Evolutionary conservation across 169 alveolate species (phyloP).

Genomic region (Fabrea salina): DNA sequence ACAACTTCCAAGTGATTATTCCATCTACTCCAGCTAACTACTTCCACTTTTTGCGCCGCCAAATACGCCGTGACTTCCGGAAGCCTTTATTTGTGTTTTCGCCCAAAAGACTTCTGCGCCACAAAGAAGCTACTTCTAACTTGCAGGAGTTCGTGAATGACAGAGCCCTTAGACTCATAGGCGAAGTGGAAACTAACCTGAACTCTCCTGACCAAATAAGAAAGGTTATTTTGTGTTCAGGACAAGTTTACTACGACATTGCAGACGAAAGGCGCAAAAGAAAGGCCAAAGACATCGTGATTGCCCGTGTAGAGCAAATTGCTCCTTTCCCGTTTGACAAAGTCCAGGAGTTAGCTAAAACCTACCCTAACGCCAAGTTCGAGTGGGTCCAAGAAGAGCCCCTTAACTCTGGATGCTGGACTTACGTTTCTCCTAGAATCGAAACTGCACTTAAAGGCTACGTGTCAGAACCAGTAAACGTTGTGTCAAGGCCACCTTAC

Average conservation of each 20-base stretch:
- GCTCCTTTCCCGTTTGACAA: conserved; percentile 87
- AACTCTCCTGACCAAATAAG: conserved; percentile 43
- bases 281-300: conserved; percentile 55
- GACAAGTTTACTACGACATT: conserved; percentile 89
- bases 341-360: background rate
- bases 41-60: conserved; percentile 92
- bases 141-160: conserved; percentile 55
- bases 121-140: conserved; percentile 51
- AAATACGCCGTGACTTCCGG: conserved; percentile 88
- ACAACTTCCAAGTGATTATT: conserved; percentile 82
- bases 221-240: conserved; percentile 88
- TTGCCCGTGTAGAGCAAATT: conserved; percentile 86
- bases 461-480: background rate
- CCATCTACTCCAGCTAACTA: conserved; percentile 89
- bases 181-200: background rate
- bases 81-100: conserved; percentile 75
- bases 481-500: conserved; percentile 14
- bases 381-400: conserved; percentile 29
- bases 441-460: background rate
- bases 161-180: background rate
- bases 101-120: conserved; percentile 75
- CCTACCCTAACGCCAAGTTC: background rate
- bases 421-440: background rate
- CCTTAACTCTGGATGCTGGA: conserved; percentile 2
- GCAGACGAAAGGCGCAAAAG: conserved; percentile 46